Base-by-base conservation (phyloP, 192 early-diverging fungal genomes). In the Coemansia sp. region DNA sequence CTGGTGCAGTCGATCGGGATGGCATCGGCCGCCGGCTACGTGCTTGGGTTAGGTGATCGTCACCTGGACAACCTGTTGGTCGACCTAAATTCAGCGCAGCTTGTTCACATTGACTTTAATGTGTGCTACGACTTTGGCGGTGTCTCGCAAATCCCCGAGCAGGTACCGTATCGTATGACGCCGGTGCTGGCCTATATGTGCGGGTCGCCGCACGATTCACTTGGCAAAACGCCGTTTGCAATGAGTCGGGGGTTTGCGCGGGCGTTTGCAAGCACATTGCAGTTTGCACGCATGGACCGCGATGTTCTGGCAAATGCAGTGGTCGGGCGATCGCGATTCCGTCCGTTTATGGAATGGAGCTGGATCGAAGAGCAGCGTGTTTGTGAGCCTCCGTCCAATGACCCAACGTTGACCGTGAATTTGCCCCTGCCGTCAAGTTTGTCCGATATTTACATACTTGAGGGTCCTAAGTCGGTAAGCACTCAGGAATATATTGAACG, bases 91-190 rank as follows among this genome's bases (percentile, higher is more conserved):
- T 49, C 37, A 3, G 88, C 87, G 0, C 80, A 78, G 12, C 65
- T 92, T 41, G 69, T 92, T 47, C 88, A 90, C 61, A 87, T 92
- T 56, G 90, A 92, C 61, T 92, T 82, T 62, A 92, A 89, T 61
- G 86, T 92, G 9, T 87, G 88, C 62, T 92, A 89, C 58, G 90
- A 90, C 43, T 87, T 86, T 45, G 90, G 90, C 7, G 29, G 62
- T 1, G 64, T 80, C 3, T 74, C 89, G 24, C 81, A 86, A 13
- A 75, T 92, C 1, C 89, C 89, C 11, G 90, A 92, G 67, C 83
- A 68, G 3, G 89, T 90, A 7, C 90, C 90, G n/a, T 92, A 90
- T 66, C 73, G 90, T n/a, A 59, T 92, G 64, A 87, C 90, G 16
- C 84, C 78, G 27, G 85, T 81, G 37, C 62, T 82, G 0, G 26